Conservation (phyloP, 768 basidiomycete species). For the Xerocomus spinulosus region DNA sequence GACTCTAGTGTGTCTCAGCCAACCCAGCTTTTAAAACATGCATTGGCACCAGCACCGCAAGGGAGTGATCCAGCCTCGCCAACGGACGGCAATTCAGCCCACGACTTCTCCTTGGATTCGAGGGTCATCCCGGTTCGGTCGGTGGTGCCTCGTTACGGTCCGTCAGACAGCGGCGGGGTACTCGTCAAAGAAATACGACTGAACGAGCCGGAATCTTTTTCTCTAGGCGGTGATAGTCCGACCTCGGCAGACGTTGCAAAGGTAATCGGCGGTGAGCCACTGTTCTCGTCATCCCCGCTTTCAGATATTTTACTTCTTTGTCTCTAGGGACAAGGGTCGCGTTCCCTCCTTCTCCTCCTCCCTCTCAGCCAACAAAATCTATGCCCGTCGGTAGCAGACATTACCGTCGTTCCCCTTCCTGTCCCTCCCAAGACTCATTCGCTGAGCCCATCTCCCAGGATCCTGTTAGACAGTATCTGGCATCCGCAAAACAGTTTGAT, state of each 20-base stretch:
- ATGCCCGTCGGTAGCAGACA: constrained; percentile 21
- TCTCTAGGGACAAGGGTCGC: constrained; percentile 29
- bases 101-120: constrained; percentile 41
- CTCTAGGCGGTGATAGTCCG: constrained; percentile 18
- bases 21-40: constrained; percentile 47
- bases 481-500: constrained; percentile 45
- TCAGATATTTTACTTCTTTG: constrained; percentile 25
- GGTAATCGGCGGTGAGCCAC: constrained; percentile 32
- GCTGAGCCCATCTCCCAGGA: constrained; percentile 48
- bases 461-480: constrained; percentile 42
- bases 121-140: constrained; percentile 32
- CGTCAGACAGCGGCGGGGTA: constrained; percentile 9
- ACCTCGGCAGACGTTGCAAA: constrained; percentile 29
- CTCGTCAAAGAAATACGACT: constrained; percentile 38
- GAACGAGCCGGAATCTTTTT: constrained; percentile 26
- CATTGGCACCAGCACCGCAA: constrained; percentile 31
- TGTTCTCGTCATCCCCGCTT: constrained; percentile 18
- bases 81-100: constrained; percentile 23
- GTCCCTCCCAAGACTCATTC: constrained; percentile 59
- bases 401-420: constrained; percentile 34
- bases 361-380: constrained; percentile 16
- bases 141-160: constrained; percentile 41
- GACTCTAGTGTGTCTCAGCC: constrained; percentile 50
- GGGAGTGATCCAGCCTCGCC: constrained; percentile 12
- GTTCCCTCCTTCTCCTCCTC: constrained; percentile 33